Evolutionary conservation across 2,329 filamentous ascomycete genomes (phyloP), one percentile per base, ranked within the genome.

Genomic region (Colletotrichum abscissum): DNA sequence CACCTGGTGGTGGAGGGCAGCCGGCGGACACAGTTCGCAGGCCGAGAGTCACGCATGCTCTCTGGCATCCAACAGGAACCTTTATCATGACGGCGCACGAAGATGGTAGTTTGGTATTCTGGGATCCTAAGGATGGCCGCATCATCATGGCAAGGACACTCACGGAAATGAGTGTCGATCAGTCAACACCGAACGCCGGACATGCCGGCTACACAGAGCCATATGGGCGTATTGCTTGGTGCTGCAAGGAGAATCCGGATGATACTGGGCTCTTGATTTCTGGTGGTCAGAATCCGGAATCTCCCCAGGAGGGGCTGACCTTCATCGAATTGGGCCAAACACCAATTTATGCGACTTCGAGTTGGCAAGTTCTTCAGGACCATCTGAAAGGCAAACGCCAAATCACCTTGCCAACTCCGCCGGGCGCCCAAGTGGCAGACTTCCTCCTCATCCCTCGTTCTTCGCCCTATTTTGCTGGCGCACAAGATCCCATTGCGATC

Each of bases 21-120:
- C 88, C 88, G 7, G 83, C 91, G 46, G 90, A 92, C 69, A 88
- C 88, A 16, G 81, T 89, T 72, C 91, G 95, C 63, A 90, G 88
- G 77, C 97, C 96, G 16, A 90, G 89, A 71, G 83, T 98, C 74
- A 94, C 92, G 1, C 94, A 97, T 77, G 95, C 95, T 1, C 82
- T 96, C 19, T 99, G 96, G 95, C 97, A 99, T 84, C 97, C 97
- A 0, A 97, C 94, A 1, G 97, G 95, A 0, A 97, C 94, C 0
- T 98, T 98, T 78, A 85, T 98, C 49, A 81, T 97, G 76, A 97
- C 95, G 0, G 94, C 92, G 1, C 94, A 98, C 79, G 95, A 98
- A 69, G 97, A 99, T 80, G 93, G 93, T 42, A 98, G 94, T 77
- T 85, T 99, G 59, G 96, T 97, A 0, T 93, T 98, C 77, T 99